Conservation (phyloP, 331 rosid species). For the Malus hybrid region DNA sequence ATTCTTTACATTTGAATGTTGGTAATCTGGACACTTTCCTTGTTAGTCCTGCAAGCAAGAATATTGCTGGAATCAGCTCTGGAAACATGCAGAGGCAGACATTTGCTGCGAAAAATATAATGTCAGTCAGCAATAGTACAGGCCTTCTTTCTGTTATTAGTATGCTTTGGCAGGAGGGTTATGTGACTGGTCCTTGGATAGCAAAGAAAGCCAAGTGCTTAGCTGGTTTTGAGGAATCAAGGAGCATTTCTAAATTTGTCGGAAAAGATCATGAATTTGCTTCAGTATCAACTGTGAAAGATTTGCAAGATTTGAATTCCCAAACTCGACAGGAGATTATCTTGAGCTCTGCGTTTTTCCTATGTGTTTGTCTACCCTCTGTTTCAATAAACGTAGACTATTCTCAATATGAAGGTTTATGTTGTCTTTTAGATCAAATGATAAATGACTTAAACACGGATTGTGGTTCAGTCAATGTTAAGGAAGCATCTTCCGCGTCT, state of each 20-base stretch:
- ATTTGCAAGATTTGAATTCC: conserved; percentile 57
- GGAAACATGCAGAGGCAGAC: conserved; percentile 27
- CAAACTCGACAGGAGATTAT: conserved; percentile 78
- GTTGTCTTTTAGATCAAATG: conserved; percentile 49
- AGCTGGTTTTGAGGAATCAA: conserved; percentile 57
- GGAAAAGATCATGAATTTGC: conserved; percentile 67
- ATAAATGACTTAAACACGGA: conserved; percentile 34
- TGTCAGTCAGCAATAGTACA: conserved; percentile 42
- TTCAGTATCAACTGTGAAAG: conserved; percentile 66
- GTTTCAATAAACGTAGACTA: conserved; percentile 37
- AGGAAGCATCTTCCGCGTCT: conserved; percentile 31
- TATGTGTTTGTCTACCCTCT: conserved; percentile 42
- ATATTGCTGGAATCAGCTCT: conserved; percentile 24
- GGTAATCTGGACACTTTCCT: conserved; percentile 56
- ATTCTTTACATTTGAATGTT: conserved; percentile 53
- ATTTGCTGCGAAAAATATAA: conserved; percentile 44
- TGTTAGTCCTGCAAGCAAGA: conserved; percentile 33
- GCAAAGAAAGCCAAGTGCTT: conserved; percentile 74
- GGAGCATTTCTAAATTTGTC: conserved; percentile 44
- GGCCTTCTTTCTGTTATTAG: conserved; percentile 46
- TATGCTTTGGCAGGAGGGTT: conserved; percentile 74
- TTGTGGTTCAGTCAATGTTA: conserved; percentile 31
- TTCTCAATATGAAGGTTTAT: conserved; percentile 46
- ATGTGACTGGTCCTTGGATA: conserved; percentile 89
- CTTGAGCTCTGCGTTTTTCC: conserved; percentile 61